Evolutionary conservation across 305 asterid genomes (phyloP), one percentile per base, ranked within the genome.

Genomic region (Fraxinus ornus): DNA sequence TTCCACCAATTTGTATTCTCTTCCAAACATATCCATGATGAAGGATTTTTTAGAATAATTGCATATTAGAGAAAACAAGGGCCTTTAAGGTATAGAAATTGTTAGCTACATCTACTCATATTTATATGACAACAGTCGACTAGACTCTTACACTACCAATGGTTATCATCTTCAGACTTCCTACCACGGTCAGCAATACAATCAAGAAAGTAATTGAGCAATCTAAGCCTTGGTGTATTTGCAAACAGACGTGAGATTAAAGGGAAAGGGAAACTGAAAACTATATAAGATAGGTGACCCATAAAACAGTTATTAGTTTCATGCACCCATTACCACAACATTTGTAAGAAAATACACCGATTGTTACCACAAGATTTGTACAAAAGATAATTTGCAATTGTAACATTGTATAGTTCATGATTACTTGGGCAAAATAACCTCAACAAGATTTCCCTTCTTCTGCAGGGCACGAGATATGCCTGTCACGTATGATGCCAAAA

Each of bases 391-490:
- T 71, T 33, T 71, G 12, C 15, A 71, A 33, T 71, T 33, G 75
- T 32, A 33, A 32, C 76, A 30, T 12, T 26, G 75, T 28, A 85
- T 81, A 62, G 62, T 83, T 82, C 86, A 82, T 84, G 84, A 90
- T 93, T 94, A 94, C 97, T 89, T 94, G 85, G 98, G 97, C 88
- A 93, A 88, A 87, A 94, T 90, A 91, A 94, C 95, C 91, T 94
- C 98, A 21, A 94, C 98, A 82, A 93, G 87, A 83, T 93, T 86
- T 85, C 97, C 98, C 87, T 85, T 87, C 86, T 90, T 91, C 86
- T 91, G 98, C 77, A 94, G 88, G 39, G 97, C 94, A 81, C 91
- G 49, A 82, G 97, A 93, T 79, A 91, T 82, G 77, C 93, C 96
- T 4, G 96, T 90, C 49, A 94, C 87, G 79, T 94, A 93, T 81